A percentile compares a stretch with the other conserved stretches of the same genome.
phyloP scores from a whole-genome alignment of 306 rosid species.

The Potentilla sterilis region DNA sequence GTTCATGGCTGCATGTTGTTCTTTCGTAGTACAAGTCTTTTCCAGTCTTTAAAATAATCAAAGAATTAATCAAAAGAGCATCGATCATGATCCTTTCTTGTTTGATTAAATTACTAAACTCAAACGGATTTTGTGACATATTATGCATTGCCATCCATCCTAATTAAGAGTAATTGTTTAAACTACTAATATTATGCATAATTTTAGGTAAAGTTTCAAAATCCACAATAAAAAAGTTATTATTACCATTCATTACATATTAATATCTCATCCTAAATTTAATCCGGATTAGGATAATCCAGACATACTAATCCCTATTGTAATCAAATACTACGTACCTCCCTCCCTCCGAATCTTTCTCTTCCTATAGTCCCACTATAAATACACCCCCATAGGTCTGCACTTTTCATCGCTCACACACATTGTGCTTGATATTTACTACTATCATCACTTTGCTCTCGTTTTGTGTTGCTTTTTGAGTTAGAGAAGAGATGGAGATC shows the following conservation, averaged over 20 bases:
- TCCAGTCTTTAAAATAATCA: no score
- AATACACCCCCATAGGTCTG: neutral
- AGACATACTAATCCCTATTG: neutral
- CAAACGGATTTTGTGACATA: no score
- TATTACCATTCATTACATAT: neutral
- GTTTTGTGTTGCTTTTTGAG: neutral
- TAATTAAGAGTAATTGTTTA: no score
- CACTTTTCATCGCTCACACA: constrained; percentile 1
- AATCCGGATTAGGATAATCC: neutral
- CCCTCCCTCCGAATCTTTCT: neutral
- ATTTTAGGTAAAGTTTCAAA: no score
- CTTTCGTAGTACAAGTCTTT: no score
- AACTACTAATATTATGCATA: no score
- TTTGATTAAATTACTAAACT: no score
- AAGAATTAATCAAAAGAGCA: no score
- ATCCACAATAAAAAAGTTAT: neutral
- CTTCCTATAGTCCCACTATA: neutral
- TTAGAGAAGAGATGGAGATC: constrained; percentile 48
- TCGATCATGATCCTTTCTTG: no score
- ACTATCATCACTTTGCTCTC: neutral
- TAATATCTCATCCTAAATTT: neutral
- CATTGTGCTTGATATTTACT: neutral
- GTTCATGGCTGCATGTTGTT: no score
- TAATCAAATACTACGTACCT: neutral
- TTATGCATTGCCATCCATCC: no score